A percentile compares a stretch with the other conserved stretches of the same genome.
Conservation (phyloP, 2,329 filamentous ascomycete species). For the Hypoxylon sp. region DNA sequence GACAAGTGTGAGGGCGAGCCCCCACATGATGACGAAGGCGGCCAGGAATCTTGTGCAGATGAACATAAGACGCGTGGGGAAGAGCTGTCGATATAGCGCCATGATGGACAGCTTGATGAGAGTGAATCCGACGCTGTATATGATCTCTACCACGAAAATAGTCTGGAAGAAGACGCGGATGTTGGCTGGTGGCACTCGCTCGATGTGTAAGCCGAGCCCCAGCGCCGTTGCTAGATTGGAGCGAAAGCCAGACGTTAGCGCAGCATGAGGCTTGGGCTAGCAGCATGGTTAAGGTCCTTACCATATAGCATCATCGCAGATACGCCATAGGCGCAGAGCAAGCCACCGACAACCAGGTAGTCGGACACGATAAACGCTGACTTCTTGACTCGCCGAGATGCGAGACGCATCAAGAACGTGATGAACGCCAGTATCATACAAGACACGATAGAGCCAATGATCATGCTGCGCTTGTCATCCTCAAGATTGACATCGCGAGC, state of each 20-base stretch:
- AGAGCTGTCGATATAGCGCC: constrained; percentile 5
- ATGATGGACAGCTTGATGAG: constrained; percentile 9
- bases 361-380: neutral
- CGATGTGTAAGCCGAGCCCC: neutral
- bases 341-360: neutral
- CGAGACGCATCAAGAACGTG: constrained; percentile 2
- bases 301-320: neutral
- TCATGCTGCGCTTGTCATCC: neutral
- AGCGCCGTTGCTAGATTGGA: neutral
- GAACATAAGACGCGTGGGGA: constrained; percentile 1
- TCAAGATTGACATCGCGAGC: neutral
- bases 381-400: neutral
- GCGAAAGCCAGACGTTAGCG: neutral
- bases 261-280: neutral
- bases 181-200: neutral
- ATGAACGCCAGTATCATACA: neutral
- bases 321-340: neutral
- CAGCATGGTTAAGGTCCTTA: neutral
- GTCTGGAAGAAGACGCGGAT: neutral
- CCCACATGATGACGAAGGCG: neutral
- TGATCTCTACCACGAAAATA: neutral
- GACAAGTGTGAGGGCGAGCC: neutral
- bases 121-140: neutral
- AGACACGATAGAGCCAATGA: constrained; percentile 1
- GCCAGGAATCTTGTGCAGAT: neutral